Evolutionary conservation across 805 yeast species (phyloP), one percentile per base, ranked within the genome.

Genomic region (Candida awuae): DNA sequence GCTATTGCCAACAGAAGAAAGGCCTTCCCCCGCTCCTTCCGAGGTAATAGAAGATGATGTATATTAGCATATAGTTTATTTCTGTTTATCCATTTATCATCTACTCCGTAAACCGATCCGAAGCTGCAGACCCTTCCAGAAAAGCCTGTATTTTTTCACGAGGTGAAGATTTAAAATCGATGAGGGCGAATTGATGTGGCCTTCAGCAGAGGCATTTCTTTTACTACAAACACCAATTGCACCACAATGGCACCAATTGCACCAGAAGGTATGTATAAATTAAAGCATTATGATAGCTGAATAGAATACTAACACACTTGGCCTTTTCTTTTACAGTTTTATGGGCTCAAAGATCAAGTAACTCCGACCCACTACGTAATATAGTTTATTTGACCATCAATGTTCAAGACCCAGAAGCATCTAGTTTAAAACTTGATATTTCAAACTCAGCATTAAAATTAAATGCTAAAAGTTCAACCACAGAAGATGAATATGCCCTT

Each of bases 261-360:
- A 29, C 62, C 62, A 27, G 61, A 58, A 53, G 59, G 62, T 58
- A 52, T 38, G 62, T 53, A 29, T n/a, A 6, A 12, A 18, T 9
- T 10, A 12, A 6, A 4, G 2, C 6, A 4, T 14, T 4, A n/a
- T n/a, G n/a, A n/a, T n/a, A n/a, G n/a, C n/a, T n/a, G n/a, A n/a
- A n/a, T n/a, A n/a, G 10, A 12, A 25, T 42, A 41, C 42, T 39
- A 42, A 39, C 39, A 16, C n/a, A n/a, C n/a, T n/a, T n/a, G n/a
- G 7, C n/a, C 15, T 2, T 13, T 6, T 21, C 6, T 22, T 21
- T 12, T 32, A 20, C 63, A 67, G 90, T 85, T 29, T 68, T 78
- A 58, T 90, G 98, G 98, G 97, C 98, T 10, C 98, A 90, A 69
- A 84, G 98, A 64, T 86, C 96, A 39, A 77, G 70, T 55, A 80